Percentiles rank a stretch among this genome's conserved stretches.
Conservation (phyloP, 169 alveolate genomes). For the Theileria parva region DNA sequence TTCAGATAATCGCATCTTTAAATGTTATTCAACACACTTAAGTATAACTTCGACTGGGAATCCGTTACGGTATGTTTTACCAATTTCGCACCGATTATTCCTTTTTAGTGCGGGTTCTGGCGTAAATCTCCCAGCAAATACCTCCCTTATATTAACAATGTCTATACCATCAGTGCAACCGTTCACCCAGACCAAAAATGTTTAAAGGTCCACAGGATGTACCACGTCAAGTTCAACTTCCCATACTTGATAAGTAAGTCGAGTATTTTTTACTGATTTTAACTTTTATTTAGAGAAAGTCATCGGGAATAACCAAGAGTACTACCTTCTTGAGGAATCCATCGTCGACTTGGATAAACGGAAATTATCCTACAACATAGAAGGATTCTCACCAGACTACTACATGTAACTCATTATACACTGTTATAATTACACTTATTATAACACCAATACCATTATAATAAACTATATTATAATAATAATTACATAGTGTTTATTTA, state of each 20-base stretch:
- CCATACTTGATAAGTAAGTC: constrained; percentile 61
- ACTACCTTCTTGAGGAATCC: constrained; percentile 53
- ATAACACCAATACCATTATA: no score
- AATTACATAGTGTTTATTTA: no score
- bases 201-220: constrained; percentile 46
- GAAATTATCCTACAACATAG: constrained; percentile 27
- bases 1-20: constrained; percentile 3
- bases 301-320: constrained; percentile 43
- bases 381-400: constrained; percentile 27
- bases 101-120: constrained; percentile 55
- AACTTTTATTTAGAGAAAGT: constrained; percentile 25
- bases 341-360: constrained; percentile 37
- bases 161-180: constrained; percentile 36
- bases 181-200: constrained; percentile 35
- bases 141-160: constrained; percentile 53
- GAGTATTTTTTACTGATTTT: neutral
- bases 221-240: constrained; percentile 41
- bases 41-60: constrained; percentile 60
- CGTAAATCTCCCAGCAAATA: constrained; percentile 53
- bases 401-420: constrained; percentile 20
- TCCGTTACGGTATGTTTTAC: constrained; percentile 38
- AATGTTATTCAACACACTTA: constrained; percentile 24
- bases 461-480: no score
- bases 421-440: neutral
- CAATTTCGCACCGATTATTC: neutral